phyloP scores from a whole-genome alignment of 2,329 filamentous ascomycete genomes.

The Tolypocladium pustulatum region DNA sequence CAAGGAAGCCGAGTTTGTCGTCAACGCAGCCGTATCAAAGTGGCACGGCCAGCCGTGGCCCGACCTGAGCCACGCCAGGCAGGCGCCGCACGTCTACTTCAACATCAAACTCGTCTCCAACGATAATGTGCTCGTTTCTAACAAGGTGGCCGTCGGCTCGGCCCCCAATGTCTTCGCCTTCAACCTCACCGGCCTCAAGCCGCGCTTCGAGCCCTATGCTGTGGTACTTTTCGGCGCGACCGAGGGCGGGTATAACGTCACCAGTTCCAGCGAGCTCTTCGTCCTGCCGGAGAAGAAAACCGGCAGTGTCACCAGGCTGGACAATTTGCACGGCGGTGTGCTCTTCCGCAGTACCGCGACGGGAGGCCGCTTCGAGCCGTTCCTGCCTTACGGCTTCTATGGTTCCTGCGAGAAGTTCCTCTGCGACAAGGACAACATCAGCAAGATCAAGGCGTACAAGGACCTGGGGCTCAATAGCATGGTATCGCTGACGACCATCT shows the following conservation, averaged over 20 bases:
- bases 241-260: constrained; percentile 19
- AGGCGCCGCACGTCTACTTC: constrained; percentile 20
- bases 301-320: constrained; percentile 34
- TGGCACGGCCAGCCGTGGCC: constrained; percentile 28
- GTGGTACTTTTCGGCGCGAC: constrained; percentile 26
- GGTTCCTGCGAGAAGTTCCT: constrained; percentile 33
- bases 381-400: constrained; percentile 35
- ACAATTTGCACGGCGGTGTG: constrained; percentile 33
- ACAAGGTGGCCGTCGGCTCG: constrained; percentile 21
- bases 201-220: constrained; percentile 25
- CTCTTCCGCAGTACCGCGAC: constrained; percentile 26
- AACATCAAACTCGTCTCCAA: constrained; percentile 22
- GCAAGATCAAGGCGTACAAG: constrained; percentile 21
- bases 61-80: constrained; percentile 10
- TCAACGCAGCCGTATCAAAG: constrained; percentile 30
- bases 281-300: constrained; percentile 31
- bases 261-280: constrained; percentile 23
- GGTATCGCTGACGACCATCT: constrained; percentile 28
- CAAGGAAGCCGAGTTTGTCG: constrained; percentile 27
- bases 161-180: constrained; percentile 26
- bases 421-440: constrained; percentile 22
- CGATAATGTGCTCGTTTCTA: constrained; percentile 20
- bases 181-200: constrained; percentile 21
- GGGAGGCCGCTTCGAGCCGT: constrained; percentile 22
- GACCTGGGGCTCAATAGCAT: constrained; percentile 32